phyloP scores from a whole-genome alignment of 805 yeast species.

The Tetrapisispora iriomotensis region DNA sequence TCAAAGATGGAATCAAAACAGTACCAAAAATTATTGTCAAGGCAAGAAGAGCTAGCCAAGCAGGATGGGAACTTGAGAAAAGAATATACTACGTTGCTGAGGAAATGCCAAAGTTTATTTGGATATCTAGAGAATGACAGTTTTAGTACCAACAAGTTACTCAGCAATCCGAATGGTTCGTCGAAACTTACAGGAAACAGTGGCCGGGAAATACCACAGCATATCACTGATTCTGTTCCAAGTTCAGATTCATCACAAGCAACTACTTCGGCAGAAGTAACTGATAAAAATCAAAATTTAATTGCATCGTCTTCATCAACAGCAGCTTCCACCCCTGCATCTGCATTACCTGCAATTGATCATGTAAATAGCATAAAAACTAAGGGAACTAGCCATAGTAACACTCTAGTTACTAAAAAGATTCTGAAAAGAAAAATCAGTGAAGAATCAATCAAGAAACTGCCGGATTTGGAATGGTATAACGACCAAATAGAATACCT shows the following conservation, averaged over 20 bases:
- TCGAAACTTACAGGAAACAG: too few relatives aligned
- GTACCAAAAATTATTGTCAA: conserved; percentile 10
- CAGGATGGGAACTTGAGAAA: conserved; percentile 23
- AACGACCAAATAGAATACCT: conserved; percentile 16
- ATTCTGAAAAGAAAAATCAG: conserved; percentile 2
- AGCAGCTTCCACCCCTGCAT: too few relatives aligned
- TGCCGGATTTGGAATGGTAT: conserved; percentile 23
- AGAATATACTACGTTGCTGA: conserved; percentile 25
- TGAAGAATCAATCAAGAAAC: not conserved
- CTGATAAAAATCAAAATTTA: too few relatives aligned
- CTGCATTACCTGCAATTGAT: not conserved
- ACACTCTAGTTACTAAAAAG: not conserved
- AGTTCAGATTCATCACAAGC: too few relatives aligned
- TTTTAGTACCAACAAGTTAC: not conserved
- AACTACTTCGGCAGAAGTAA: too few relatives aligned
- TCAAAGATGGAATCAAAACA: conserved; percentile 6
- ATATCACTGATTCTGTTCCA: too few relatives aligned
- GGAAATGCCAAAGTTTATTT: conserved; percentile 23
- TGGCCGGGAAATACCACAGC: not conserved
- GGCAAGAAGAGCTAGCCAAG: conserved; percentile 25
- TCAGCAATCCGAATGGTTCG: not conserved
- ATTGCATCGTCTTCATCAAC: too few relatives aligned
- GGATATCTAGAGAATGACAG: conserved; percentile 10
- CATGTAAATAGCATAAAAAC: not conserved
- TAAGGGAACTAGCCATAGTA: not conserved